Percentiles rank a stretch among this genome's conserved stretches.
Conservation (phyloP, 108 stramenopile genomes). For the Cyclotella choctawhatcheeana region DNA sequence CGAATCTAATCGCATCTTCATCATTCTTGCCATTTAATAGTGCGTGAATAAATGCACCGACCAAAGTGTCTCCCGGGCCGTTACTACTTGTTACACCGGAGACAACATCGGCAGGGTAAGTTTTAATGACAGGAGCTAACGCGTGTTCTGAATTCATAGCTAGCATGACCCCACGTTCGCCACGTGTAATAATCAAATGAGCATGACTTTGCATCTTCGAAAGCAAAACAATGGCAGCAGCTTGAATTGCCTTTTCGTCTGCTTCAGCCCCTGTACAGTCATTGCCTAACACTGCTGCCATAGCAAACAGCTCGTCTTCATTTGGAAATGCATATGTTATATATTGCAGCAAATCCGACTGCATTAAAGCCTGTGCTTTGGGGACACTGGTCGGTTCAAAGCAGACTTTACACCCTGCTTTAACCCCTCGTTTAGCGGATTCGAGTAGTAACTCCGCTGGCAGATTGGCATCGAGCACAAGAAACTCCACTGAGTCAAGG, state of each 20-base stretch:
- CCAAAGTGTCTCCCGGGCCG: conserved; percentile 71
- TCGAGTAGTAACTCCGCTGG: conserved; percentile 35
- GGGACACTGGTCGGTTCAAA: conserved; percentile 78
- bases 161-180: conserved; percentile 55
- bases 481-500: conserved; percentile 46
- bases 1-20: conserved; percentile 53
- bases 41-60: conserved; percentile 69
- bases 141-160: conserved; percentile 36
- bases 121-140: conserved; percentile 11
- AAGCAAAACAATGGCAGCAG: conserved; percentile 44
- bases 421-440: conserved; percentile 46
- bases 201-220: conserved; percentile 51
- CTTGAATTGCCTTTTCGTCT: conserved; percentile 16
- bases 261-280: neutral
- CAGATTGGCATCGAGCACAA: conserved; percentile 83
- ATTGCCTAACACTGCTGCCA: conserved; percentile 47
- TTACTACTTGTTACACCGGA: conserved; percentile 53
- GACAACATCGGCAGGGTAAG: conserved; percentile 44
- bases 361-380: conserved; percentile 45
- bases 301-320: conserved; percentile 61
- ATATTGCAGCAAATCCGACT: conserved; percentile 39
- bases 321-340: conserved; percentile 68
- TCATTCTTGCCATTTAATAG: conserved; percentile 45
- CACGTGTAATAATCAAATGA: conserved; percentile 57
- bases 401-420: conserved; percentile 48